Evolutionary conservation across 2,329 filamentous ascomycete species (phyloP).

Genomic region (Chaetomium globosum): DNA sequence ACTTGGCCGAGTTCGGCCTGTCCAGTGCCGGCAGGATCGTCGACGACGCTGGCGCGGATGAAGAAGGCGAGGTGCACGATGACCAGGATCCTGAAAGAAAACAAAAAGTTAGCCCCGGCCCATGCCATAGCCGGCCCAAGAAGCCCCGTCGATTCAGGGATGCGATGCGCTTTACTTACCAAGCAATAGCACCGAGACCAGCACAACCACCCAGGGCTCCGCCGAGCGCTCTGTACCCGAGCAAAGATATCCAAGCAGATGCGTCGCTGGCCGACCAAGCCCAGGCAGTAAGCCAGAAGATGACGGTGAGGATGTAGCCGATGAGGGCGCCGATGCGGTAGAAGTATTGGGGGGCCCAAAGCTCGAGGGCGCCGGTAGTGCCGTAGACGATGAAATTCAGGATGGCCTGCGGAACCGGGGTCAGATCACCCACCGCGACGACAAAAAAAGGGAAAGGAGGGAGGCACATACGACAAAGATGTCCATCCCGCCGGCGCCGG

Average conservation of each 20-base stretch:
- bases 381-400: slow-evolving; percentile 49
- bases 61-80: slow-evolving; percentile 47
- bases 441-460: slow-evolving; percentile 27
- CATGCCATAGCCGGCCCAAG: background rate
- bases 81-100: slow-evolving; percentile 43
- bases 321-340: slow-evolving; percentile 45
- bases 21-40: slow-evolving; percentile 28
- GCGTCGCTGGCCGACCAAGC: slow-evolving; percentile 48
- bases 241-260: slow-evolving; percentile 29
- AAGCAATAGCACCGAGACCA: slow-evolving; percentile 48
- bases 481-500: slow-evolving; percentile 48
- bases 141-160: background rate
- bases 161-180: slow-evolving; percentile 39
- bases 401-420: slow-evolving; percentile 42
- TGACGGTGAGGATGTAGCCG: slow-evolving; percentile 43
- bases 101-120: background rate
- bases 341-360: slow-evolving; percentile 44
- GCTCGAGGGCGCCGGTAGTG: slow-evolving; percentile 43
- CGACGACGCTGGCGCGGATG: slow-evolving; percentile 41
- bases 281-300: slow-evolving; percentile 52
- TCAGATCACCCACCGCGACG: background rate
- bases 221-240: slow-evolving; percentile 37
- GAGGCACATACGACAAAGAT: slow-evolving; percentile 50
- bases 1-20: slow-evolving; percentile 41
- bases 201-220: slow-evolving; percentile 46